A percentile compares a stretch with the other conserved stretches of the same genome.
phyloP scores from a whole-genome alignment of 768 basidiomycete genomes.

The Infundibulicybe gibba region DNA sequence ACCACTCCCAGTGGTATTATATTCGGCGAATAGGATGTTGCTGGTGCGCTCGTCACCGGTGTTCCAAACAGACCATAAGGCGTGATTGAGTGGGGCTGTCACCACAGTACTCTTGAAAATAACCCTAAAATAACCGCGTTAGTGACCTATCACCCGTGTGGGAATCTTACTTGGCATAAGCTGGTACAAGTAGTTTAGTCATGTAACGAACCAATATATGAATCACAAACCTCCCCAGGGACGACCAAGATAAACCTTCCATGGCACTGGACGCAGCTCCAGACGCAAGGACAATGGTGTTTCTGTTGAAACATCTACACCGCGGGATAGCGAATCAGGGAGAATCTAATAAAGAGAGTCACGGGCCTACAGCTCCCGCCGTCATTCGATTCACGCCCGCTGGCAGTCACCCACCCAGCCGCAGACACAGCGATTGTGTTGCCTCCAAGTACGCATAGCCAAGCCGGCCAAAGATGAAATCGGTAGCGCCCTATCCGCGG shows the following conservation, averaged over 20 bases:
- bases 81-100: constrained; percentile 32
- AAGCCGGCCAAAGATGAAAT: constrained; percentile 47
- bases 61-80: constrained; percentile 47
- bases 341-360: not conserved
- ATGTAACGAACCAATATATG: not conserved
- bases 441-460: constrained; percentile 44
- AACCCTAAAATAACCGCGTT: constrained; percentile 26
- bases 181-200: constrained; percentile 13
- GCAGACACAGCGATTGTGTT: constrained; percentile 44
- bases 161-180: constrained; percentile 35
- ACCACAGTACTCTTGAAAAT: constrained; percentile 45
- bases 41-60: constrained; percentile 30
- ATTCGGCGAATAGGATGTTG: constrained; percentile 44
- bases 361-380: constrained; percentile 36
- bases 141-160: not conserved
- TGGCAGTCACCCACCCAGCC: constrained; percentile 45
- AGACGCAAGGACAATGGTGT: constrained; percentile 37
- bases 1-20: constrained; percentile 39
- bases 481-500: constrained; percentile 45
- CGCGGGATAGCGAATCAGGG: not conserved
- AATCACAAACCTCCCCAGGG: constrained; percentile 40
- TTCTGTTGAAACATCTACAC: constrained; percentile 41
- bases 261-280: constrained; percentile 31
- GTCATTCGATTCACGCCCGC: constrained; percentile 42
- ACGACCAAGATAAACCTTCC: constrained; percentile 39